phyloP scores from a whole-genome alignment of 1,139 yeast genomes.

The Insectozyma bohioensis region DNA sequence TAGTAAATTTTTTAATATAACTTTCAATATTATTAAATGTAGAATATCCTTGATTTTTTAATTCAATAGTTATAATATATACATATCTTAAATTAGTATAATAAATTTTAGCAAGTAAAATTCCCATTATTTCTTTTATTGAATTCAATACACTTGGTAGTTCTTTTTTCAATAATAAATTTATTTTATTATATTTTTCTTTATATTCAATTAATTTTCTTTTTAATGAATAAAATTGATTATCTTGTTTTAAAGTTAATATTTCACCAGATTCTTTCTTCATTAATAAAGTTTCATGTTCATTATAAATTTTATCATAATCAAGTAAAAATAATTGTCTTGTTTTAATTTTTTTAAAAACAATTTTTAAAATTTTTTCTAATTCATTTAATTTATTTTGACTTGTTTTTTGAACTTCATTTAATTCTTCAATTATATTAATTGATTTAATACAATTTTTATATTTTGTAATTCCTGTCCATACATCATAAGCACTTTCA shows the following conservation, averaged over 20 bases:
- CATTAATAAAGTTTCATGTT: conserved; percentile 24
- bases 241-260: conserved; percentile 31
- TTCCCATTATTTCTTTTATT: conserved; percentile 23
- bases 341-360: conserved; percentile 27
- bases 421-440: conserved; percentile 8
- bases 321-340: conserved; percentile 36
- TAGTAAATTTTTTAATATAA: conserved; percentile 14
- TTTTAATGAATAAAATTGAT: conserved; percentile 29
- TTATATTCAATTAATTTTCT: conserved; percentile 30
- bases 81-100: conserved; percentile 29
- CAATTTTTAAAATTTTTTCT: conserved; percentile 21
- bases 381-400: conserved; percentile 21
- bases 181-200: conserved; percentile 28
- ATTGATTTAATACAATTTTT: conserved; percentile 10
- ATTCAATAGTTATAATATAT: conserved; percentile 22
- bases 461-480: conserved; percentile 11
- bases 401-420: conserved; percentile 4
- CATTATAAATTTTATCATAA: conserved; percentile 30
- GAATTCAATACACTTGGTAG: conserved; percentile 39
- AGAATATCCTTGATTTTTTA: conserved; percentile 12
- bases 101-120: conserved; percentile 27
- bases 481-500: conserved; percentile 12
- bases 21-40: conserved; percentile 4
- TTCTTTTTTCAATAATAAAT: conserved; percentile 35
- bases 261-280: conserved; percentile 20